phyloP scores from a whole-genome alignment of 306 rosid species.

The Acmispon strigosus region DNA sequence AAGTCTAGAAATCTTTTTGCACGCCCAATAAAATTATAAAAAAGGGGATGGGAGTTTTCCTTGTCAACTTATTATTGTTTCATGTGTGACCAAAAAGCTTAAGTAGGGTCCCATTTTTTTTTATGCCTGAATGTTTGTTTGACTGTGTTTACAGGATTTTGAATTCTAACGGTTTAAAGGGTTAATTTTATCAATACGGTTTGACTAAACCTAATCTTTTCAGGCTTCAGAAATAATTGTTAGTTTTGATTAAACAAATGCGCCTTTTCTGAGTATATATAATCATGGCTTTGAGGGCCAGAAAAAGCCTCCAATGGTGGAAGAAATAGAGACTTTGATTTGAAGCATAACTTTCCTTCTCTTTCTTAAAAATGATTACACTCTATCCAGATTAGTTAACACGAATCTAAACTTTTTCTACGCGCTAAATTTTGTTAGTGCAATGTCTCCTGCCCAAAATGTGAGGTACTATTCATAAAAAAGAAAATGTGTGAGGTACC shows the following conservation, averaged over 20 bases:
- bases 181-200: constrained; percentile 20
- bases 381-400: neutral
- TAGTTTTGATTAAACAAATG: constrained; percentile 16
- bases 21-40: too few relatives aligned
- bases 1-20: too few relatives aligned
- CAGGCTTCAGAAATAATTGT: neutral
- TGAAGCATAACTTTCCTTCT: constrained; percentile 35
- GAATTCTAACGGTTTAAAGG: constrained; percentile 23
- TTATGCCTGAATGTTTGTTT: neutral
- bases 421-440: neutral
- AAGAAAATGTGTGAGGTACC: neutral
- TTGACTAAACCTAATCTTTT: constrained; percentile 20
- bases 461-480: too few relatives aligned
- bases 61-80: too few relatives aligned
- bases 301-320: constrained; percentile 30
- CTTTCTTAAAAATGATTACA: neutral
- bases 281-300: constrained; percentile 19
- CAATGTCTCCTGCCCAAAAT: neutral
- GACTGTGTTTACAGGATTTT: neutral
- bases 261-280: constrained; percentile 24
- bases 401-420: neutral
- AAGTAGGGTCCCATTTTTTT: neutral
- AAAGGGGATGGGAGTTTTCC: too few relatives aligned
- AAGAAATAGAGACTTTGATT: constrained; percentile 42
- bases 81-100: neutral